phyloP scores from a whole-genome alignment of 2,329 filamentous ascomycete species.

The Penicillium fuscoglaucum region DNA sequence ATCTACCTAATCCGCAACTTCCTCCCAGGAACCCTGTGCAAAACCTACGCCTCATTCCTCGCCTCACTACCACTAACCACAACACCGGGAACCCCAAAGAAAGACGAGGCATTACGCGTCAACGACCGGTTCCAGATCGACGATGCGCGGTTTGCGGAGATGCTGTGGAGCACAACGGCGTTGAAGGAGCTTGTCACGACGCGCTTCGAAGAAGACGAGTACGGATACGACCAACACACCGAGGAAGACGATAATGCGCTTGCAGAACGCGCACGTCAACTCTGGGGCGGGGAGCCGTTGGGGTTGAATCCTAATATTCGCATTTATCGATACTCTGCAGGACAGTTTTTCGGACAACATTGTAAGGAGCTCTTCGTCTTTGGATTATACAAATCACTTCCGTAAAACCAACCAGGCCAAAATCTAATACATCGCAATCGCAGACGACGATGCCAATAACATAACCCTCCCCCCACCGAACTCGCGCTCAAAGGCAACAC shows the following conservation, averaged over 20 bases:
- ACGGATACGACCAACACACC: constrained; percentile 22
- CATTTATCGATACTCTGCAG: constrained; percentile 80
- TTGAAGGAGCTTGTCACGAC: constrained; percentile 61
- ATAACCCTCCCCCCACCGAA: constrained; percentile 58
- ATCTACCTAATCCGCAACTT: constrained; percentile 73
- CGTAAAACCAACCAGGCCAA: not conserved
- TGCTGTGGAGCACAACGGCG: constrained; percentile 75
- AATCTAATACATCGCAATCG: constrained; percentile 9
- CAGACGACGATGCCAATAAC: constrained; percentile 84
- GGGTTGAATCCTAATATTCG: constrained; percentile 86
- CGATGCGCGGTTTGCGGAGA: constrained; percentile 70
- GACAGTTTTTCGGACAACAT: constrained; percentile 90
- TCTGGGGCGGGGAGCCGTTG: constrained; percentile 80
- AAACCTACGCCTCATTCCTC: constrained; percentile 73
- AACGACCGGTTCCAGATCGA: constrained; percentile 87
- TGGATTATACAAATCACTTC: no score
- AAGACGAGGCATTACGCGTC: constrained; percentile 76
- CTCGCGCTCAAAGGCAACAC: constrained; percentile 35
- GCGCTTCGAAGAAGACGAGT: constrained; percentile 34
- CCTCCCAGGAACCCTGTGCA: constrained; percentile 73
- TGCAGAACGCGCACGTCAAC: constrained; percentile 21
- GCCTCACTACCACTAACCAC: constrained; percentile 69
- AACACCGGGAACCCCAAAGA: constrained; percentile 75
- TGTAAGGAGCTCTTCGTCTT: constrained; percentile 57
- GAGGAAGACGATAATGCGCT: constrained; percentile 5